Evolutionary conservation across 345 rosid genomes (phyloP), one percentile per base, ranked within the genome.

Genomic region (Eucalyptus albens): DNA sequence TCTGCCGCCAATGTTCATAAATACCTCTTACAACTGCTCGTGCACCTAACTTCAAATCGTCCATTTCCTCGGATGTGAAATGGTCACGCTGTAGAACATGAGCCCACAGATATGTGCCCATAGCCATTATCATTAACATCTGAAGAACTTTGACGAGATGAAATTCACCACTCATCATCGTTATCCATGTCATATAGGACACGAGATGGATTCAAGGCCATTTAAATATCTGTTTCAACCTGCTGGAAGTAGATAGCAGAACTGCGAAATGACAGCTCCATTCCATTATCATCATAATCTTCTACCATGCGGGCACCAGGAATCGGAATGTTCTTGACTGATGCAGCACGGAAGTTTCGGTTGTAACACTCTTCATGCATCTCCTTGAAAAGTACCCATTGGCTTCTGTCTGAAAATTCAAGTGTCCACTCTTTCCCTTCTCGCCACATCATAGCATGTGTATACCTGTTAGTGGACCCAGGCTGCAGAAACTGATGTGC

Each of bases 391-490:
- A 95, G 94, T 87, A 93, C 93, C 99, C 99, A 98, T 90, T 97
- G 99, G 89, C 99, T 95, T 90, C 98, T 92, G 89, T 97, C 98
- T 86, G 96, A 94, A 93, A 98, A 98, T 91, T 98, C 97, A 91
- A 98, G 92, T 44, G 88, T 94, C 99, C 99, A 98, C 90, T 98
- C 97, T 91, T 98, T 98, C 89, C 97, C 99, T 87, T 96, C 99
- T 94, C 96, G 97, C 99, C 99, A 98, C 97, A 97, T 97, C 99
- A 98, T 98, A 86, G 99, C 99, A 96, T 98, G 99, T 24, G 98
- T 97, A 90, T 86, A 96, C 91, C 98, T 93, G 90, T 98, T 98
- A 86, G 98, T 96, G 86, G 99, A 96, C 77, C 99, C 99, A 93
- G 97, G 96, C 93, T 96, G 99, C 92, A 97, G 91, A 92, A 98